Evolutionary conservation across 164 flowering plant species (phyloP).

Genomic region (Annona squamosa): DNA sequence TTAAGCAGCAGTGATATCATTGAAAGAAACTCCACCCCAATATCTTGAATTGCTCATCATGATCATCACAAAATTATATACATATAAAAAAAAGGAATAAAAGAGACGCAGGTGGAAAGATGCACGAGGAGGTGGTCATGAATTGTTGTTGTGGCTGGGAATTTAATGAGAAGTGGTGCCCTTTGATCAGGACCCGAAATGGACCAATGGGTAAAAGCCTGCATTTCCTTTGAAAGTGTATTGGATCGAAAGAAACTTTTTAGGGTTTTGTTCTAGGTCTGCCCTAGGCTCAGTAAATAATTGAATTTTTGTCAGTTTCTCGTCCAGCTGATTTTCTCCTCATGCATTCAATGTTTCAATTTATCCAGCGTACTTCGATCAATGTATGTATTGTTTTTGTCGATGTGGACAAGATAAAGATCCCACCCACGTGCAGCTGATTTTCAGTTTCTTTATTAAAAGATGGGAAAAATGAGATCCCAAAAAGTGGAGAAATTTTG

Average conservation of each 20-base stretch:
- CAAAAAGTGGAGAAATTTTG: too few species aligned
- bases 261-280: background rate
- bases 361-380: background rate
- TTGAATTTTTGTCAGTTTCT: background rate
- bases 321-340: background rate
- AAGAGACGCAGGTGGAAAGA: background rate
- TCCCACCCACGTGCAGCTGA: too few species aligned
- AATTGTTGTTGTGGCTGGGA: background rate
- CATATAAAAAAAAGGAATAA: background rate
- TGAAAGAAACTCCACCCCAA: background rate
- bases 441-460: too few species aligned
- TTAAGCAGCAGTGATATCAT: background rate
- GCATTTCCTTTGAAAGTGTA: constrained; percentile 1
- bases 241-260: background rate
- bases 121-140: background rate
- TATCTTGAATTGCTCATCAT: too few species aligned
- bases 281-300: background rate
- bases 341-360: background rate
- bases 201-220: background rate
- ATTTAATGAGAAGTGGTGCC: constrained; percentile 4
- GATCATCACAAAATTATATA: too few species aligned
- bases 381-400: too few species aligned
- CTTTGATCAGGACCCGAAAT: background rate
- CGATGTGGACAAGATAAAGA: too few species aligned
- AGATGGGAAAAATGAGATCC: too few species aligned